Percentiles rank a stretch among this genome's conserved stretches.
Evolutionary conservation across 345 rosid genomes (phyloP).

Genomic region (Hypericum perforatum): DNA sequence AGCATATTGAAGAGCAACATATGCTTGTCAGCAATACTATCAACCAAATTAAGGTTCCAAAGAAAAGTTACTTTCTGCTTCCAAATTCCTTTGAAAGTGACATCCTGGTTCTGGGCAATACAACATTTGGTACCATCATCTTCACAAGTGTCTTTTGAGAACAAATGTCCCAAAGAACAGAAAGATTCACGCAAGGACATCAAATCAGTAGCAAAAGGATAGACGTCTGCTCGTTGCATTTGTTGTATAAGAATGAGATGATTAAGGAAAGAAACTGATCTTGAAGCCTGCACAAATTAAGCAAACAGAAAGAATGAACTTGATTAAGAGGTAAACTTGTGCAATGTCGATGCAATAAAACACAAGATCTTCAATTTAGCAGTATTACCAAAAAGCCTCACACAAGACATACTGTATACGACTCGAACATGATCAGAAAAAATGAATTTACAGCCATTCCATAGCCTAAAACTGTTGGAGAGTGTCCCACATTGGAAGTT

Average conservation of each 20-base stretch:
- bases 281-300: constrained; percentile 40
- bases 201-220: constrained; percentile 42
- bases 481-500: no score
- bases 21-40: constrained; percentile 1
- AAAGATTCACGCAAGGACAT: constrained; percentile 34
- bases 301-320: background rate
- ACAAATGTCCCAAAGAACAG: constrained; percentile 31
- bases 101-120: constrained; percentile 42
- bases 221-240: constrained; percentile 54
- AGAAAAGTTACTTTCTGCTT: constrained; percentile 57
- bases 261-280: constrained; percentile 63
- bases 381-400: no score
- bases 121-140: constrained; percentile 23
- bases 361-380: no score
- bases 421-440: no score
- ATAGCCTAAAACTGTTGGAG: no score
- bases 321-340: no score
- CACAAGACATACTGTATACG: no score
- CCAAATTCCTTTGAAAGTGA: constrained; percentile 54
- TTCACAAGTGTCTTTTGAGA: constrained; percentile 18
- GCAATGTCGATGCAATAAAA: no score
- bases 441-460: no score
- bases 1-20: background rate
- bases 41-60: constrained; percentile 7
- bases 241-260: constrained; percentile 76